Evolutionary conservation across 2,329 filamentous ascomycete species (phyloP), one percentile per base, ranked within the genome.

Genomic region (Thielaviopsis ethacetica): DNA sequence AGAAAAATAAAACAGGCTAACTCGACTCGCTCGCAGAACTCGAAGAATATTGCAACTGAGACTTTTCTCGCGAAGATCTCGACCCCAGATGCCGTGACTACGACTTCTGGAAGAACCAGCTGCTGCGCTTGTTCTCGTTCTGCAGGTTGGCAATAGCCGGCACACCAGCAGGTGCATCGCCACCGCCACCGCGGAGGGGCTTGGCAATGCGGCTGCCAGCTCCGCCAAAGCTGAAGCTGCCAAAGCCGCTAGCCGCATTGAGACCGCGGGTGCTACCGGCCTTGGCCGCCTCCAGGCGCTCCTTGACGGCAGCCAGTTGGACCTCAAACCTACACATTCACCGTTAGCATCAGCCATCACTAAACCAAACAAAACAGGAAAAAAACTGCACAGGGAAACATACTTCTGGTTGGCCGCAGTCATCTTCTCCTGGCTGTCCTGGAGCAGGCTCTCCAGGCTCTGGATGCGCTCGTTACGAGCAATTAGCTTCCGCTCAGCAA

Each of bases 371-470:
- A n/a, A n/a, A n/a, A n/a, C n/a, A n/a, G n/a, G n/a, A 6, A 27
- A 62, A 60, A 41, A 27, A 27, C 62, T 59, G 59, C 41, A 57
- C 38, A 61, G 59, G 17, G 58, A 34, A 59, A 79, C 84, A 66
- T 84, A 96, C 93, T 94, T 87, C 75, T 97, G 91, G 71, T 96
- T 98, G 49, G 93, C 91, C 62, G 91, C 86, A 34, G 91, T 95
- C 70, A 98, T 81, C 76, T 98, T 98, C 77, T 98, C 93, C 75
- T 98, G 93, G 68, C 89, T 95, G 71, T 98, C 93, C 71, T 95
- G 90, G 66, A 98, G 79, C 68, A 98, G 75, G 67, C 81, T 85
- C 75, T 98, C 93, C 53, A 98, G 77, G 70, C 88, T 94, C 71
- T 94, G 85, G 69, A 98, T 98, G 60, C 93, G 86, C 77, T 98